Conservation (phyloP, 495 filamentous ascomycete species). For the Geopyxis carbonaria region DNA sequence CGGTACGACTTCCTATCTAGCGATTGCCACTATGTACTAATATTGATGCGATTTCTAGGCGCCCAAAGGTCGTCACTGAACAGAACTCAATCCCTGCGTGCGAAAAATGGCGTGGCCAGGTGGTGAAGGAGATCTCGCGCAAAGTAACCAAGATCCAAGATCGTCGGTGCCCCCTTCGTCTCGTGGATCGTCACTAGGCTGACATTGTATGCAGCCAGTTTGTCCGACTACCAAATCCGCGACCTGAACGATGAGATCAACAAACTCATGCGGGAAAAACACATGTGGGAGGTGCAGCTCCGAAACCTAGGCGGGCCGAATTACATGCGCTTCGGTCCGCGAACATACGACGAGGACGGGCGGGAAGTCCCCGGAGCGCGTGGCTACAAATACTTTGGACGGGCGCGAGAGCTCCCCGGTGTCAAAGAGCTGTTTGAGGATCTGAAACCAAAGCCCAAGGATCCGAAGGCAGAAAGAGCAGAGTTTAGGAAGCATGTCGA, state of each 20-base stretch:
- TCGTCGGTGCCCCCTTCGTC: slow-evolving; percentile 12
- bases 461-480: slow-evolving; percentile 40
- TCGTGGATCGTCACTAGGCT: background rate
- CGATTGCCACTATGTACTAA: background rate
- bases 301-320: slow-evolving; percentile 86
- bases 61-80: slow-evolving; percentile 71
- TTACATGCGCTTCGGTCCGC: slow-evolving; percentile 80
- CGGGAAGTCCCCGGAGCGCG: slow-evolving; percentile 67
- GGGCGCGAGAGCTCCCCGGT: slow-evolving; percentile 77
- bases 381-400: slow-evolving; percentile 55
- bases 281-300: slow-evolving; percentile 96
- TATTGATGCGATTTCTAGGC: slow-evolving; percentile 19
- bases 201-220: slow-evolving; percentile 34
- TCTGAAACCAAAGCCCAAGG: slow-evolving; percentile 40
- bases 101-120: slow-evolving; percentile 97
- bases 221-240: slow-evolving; percentile 90
- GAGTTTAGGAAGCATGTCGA: slow-evolving; percentile 75
- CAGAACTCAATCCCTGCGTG: slow-evolving; percentile 68
- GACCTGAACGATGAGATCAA: slow-evolving; percentile 99
- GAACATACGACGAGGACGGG: slow-evolving; percentile 82
- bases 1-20: slow-evolving; percentile 26
- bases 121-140: slow-evolving; percentile 90
- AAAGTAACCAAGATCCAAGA: slow-evolving; percentile 95
- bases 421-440: slow-evolving; percentile 95
- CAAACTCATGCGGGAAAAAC: slow-evolving; percentile 95